phyloP scores from a whole-genome alignment of 192 early-diverging fungal species.

The Lobosporangium transversale region DNA sequence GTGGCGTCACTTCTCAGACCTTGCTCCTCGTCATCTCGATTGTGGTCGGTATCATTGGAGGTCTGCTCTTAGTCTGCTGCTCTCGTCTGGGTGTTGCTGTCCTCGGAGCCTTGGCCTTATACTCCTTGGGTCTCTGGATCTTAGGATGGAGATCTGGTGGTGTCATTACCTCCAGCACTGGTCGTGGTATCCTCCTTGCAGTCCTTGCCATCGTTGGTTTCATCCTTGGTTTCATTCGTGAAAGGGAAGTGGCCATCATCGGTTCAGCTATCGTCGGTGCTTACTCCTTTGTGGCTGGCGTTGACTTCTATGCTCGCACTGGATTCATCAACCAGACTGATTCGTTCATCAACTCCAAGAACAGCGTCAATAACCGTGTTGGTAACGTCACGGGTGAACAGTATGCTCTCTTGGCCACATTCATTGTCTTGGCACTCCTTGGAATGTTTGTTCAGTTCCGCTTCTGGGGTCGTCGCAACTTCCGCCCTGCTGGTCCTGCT shows the following conservation, averaged over 20 bases:
- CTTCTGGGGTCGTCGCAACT: conserved; percentile 30
- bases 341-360: conserved; percentile 51
- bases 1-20: conserved; percentile 48
- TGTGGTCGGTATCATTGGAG: conserved; percentile 42
- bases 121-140: conserved; percentile 57
- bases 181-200: conserved; percentile 51
- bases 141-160: conserved; percentile 55
- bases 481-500: conserved; percentile 20
- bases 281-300: conserved; percentile 50
- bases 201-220: conserved; percentile 48
- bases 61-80: conserved; percentile 44
- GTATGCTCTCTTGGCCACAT: conserved; percentile 32
- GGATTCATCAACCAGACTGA: conserved; percentile 44
- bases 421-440: conserved; percentile 35
- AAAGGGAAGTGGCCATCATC: conserved; percentile 31
- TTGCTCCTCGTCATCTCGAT: conserved; percentile 53
- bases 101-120: conserved; percentile 43
- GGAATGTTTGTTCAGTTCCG: conserved; percentile 50
- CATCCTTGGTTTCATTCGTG: conserved; percentile 38
- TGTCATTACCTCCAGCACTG: conserved; percentile 35
- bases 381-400: conserved; percentile 14
- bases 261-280: conserved; percentile 51
- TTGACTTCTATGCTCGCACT: conserved; percentile 56
- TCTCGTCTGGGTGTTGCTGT: conserved; percentile 50
- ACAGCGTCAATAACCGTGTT: conserved; percentile 18